These are phyloP conservation scores for Auriscalpium vulgare DNA, from an alignment of 768 basidiomycete species.

Conservation along the genomic window DNA sequence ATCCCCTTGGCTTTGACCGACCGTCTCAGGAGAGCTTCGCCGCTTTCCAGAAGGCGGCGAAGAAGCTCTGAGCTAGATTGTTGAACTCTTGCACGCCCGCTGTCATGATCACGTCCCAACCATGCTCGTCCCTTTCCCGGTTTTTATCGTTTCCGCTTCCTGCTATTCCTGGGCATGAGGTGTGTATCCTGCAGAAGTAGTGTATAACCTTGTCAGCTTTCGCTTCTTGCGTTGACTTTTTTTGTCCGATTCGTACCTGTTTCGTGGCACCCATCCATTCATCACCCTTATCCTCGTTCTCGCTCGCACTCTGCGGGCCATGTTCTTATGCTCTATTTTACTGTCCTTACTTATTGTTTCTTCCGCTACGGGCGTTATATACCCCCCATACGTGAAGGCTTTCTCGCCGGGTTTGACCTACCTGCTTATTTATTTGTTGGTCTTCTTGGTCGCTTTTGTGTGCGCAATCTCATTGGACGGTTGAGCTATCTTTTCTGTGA, in stretches of 20 bases:
- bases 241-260: not conserved
- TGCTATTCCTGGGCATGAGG: not conserved
- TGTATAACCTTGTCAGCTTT: not conserved
- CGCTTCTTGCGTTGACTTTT: not conserved
- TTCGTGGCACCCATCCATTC: not conserved
- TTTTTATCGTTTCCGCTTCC: not conserved
- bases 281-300: not conserved
- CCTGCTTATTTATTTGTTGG: not conserved
- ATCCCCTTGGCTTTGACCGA: constrained; percentile 65
- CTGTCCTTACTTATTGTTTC: not conserved
- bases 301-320: not conserved
- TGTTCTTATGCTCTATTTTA: not conserved
- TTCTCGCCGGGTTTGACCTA: not conserved
- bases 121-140: not conserved
- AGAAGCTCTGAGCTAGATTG: not conserved
- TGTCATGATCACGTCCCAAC: not conserved
- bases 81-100: not conserved
- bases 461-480: too few relatives aligned
- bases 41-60: not conserved
- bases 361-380: not conserved
- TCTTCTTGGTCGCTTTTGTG: too few relatives aligned
- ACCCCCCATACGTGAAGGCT: not conserved
- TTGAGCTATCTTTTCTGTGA: too few relatives aligned
- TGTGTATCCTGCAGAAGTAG: not conserved
- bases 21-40: constrained; percentile 7